These are phyloP conservation scores for Exophiala xenobiotica DNA, from an alignment of 2,329 filamentous ascomycete species.

Conservation along the genomic window DNA sequence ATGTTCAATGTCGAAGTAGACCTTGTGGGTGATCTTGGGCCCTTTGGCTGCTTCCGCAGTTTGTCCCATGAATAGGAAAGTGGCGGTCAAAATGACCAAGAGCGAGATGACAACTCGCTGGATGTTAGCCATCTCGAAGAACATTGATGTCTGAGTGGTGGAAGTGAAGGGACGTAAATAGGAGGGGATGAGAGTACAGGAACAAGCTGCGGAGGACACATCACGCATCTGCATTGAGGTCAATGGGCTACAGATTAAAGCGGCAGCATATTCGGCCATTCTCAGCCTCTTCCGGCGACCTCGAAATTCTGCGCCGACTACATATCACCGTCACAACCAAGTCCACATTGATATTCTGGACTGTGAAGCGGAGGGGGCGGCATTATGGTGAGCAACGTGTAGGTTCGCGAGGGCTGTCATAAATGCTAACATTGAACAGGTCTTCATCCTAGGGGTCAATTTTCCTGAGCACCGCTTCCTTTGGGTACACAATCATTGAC, in stretches of 20 bases:
- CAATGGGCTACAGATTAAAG: background rate
- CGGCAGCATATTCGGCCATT: background rate
- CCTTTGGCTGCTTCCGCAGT: conserved; percentile 74
- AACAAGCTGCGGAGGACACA: conserved; percentile 3
- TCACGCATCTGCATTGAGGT: no score
- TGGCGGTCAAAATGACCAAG: conserved; percentile 73
- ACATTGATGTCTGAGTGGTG: conserved; percentile 11
- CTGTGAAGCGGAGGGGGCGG: conserved; percentile 4
- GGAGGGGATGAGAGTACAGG: background rate
- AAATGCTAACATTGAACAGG: conserved; percentile 50
- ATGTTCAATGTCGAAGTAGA: conserved; percentile 66
- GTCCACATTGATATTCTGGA: background rate
- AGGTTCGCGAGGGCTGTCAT: background rate
- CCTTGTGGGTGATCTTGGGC: conserved; percentile 88
- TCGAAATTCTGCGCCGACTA: background rate
- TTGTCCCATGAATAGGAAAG: conserved; percentile 73
- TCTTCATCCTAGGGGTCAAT: conserved; percentile 82
- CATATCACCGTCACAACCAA: background rate
- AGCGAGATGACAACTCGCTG: conserved; percentile 69
- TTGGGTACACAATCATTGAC: conserved; percentile 56
- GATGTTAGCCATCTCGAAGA: conserved; percentile 68
- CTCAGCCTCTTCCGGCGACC: background rate
- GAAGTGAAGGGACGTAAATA: background rate
- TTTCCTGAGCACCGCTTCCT: conserved; percentile 82
- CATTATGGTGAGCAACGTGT: conserved; percentile 12